Evolutionary conservation across 179 eudicot species (phyloP), one percentile per base, ranked within the genome.

Genomic region (Spinacia oleracea): DNA sequence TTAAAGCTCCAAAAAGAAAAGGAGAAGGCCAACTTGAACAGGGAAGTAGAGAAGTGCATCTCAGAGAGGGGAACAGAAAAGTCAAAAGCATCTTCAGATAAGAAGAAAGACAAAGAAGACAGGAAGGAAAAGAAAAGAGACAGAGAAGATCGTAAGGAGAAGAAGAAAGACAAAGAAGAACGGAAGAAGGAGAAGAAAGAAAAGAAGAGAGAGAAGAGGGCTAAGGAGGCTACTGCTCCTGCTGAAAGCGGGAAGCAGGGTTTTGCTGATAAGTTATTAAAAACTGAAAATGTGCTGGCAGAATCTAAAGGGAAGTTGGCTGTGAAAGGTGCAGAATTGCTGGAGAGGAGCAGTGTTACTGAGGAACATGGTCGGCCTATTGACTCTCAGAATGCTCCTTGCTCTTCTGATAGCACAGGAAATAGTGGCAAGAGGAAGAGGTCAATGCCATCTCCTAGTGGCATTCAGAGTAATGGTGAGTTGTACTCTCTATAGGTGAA

Each of bases 1-100:
- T 46, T 88, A 88, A 92, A 89, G 94, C 97, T 91, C 97, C 97
- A 88, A 85, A 86, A 72, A 72, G 91, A 84, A 76, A 85, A 46
- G 62, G 85, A 87, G 80, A 85, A 84, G 84, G 74, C 87, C 65
- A 78, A 78, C 53, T 66, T 83, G 27, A 82, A 77, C 64, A 72
- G 67, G 55, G 80, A 73, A 75, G 64, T 72, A 43, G 67, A 80
- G 25, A 53, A 62, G 66, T 20, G 25, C 25, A 11, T 56, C 14
- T 10, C 64, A 73, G 73, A 77, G 18, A 65, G 64, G 46, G 38
- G 79, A 21, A 65, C 62, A 65, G 82, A 74, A 60, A 35, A 32
- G 43, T 14, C 23, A 10, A 64, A 64, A 34, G 32, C 42, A 23
- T 59, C 64, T 64, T 60, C 66, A 23, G 35, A 60, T 25, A 75